phyloP scores from a whole-genome alignment of 2,329 filamentous ascomycete species.

The Uncinocarpus reesii region DNA sequence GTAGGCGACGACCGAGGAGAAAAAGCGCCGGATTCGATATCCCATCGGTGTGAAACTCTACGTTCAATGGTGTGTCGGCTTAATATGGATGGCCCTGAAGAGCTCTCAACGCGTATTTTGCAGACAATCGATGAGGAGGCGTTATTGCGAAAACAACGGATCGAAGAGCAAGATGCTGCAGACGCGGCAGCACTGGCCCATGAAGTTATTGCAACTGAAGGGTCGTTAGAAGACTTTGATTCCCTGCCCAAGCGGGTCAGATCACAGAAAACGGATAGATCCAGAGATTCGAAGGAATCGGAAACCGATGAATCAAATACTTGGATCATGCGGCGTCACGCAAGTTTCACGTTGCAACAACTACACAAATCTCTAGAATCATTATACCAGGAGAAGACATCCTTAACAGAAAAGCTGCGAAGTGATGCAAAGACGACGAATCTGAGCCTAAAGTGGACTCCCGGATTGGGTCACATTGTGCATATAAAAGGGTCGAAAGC shows the following conservation, averaged over 20 bases:
- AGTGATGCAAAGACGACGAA: constrained; percentile 51
- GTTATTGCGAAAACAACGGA: constrained; percentile 65
- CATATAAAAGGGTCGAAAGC: constrained; percentile 75
- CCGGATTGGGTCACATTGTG: constrained; percentile 77
- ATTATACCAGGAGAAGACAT: constrained; percentile 50
- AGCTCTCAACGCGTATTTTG: constrained; percentile 61
- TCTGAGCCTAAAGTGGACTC: constrained; percentile 74
- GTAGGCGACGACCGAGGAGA: constrained; percentile 15
- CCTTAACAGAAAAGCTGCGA: constrained; percentile 53
- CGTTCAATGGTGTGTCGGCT: constrained; percentile 25
- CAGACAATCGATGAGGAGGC: constrained; percentile 87
- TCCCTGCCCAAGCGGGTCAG: constrained; percentile 45
- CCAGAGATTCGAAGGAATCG: constrained; percentile 23
- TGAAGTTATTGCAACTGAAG: constrained; percentile 58
- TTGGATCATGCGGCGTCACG: constrained; percentile 55
- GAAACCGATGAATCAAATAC: constrained; percentile 41
- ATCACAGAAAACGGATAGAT: constrained; percentile 22
- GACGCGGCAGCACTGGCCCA: constrained; percentile 65
- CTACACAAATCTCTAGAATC: constrained; percentile 59
- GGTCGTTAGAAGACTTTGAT: constrained; percentile 46
- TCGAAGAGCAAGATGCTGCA: constrained; percentile 60
- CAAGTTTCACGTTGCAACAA: constrained; percentile 53
- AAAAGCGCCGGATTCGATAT: constrained; percentile 18
- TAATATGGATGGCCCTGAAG: constrained; percentile 51
- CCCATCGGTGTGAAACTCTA: constrained; percentile 29